Conservation (phyloP, 805 yeast species). For the Suhomyces sp. region DNA sequence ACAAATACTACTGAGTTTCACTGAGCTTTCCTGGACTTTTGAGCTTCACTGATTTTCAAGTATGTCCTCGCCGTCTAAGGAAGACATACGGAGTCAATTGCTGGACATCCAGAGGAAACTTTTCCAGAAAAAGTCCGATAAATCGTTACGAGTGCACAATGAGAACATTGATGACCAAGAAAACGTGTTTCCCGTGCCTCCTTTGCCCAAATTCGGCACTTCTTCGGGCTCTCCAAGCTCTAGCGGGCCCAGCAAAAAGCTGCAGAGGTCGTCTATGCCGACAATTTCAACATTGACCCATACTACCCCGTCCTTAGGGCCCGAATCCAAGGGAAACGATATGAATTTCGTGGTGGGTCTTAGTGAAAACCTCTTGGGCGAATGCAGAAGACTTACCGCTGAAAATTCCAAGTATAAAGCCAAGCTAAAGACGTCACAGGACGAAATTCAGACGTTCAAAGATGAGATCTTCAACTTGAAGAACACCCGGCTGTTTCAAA, state of each 20-base stretch:
- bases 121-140: constrained; percentile 21
- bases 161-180: constrained; percentile 13
- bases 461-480: constrained; percentile 34
- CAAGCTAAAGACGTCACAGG: constrained; percentile 40
- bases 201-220: constrained; percentile 5
- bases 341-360: constrained; percentile 71
- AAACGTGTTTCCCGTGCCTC: constrained; percentile 14
- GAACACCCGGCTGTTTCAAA: constrained; percentile 31
- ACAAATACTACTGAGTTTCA: too few species aligned
- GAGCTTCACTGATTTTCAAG: too few species aligned
- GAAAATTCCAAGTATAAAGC: constrained; percentile 51
- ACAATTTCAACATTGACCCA: constrained; percentile 13
- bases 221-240: neutral
- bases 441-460: constrained; percentile 40
- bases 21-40: too few species aligned
- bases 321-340: constrained; percentile 53
- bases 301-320: constrained; percentile 34
- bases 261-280: constrained; percentile 6
- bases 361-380: constrained; percentile 66
- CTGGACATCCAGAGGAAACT: constrained; percentile 41
- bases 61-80: constrained; percentile 7
- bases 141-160: constrained; percentile 3
- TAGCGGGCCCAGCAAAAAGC: neutral
- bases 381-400: constrained; percentile 68
- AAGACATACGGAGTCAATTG: constrained; percentile 30